phyloP scores from a whole-genome alignment of 768 basidiomycete genomes.

The Phaffia tasmanica region DNA sequence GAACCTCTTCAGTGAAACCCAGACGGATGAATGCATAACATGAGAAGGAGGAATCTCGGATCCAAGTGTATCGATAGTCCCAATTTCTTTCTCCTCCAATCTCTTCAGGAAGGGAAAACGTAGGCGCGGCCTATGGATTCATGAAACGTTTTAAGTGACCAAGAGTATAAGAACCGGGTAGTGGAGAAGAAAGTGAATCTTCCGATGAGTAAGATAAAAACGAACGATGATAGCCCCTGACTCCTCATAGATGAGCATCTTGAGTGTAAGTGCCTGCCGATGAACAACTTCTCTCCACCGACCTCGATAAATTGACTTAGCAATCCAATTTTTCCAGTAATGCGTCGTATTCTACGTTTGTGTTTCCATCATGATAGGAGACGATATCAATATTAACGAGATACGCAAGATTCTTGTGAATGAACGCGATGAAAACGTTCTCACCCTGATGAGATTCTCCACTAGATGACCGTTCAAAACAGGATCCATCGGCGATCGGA shows the following conservation, averaged over 20 bases:
- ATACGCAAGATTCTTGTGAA: too few relatives aligned
- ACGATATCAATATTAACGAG: too few relatives aligned
- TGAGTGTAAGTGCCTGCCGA: constrained; percentile 83
- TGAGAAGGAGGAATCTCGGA: constrained; percentile 82
- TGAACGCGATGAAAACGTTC: not conserved
- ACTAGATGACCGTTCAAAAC: constrained; percentile 43
- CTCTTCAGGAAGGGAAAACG: constrained; percentile 84
- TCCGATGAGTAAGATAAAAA: not conserved
- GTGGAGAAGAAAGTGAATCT: not conserved
- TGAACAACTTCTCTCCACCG: constrained; percentile 94
- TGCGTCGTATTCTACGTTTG: constrained; percentile 13
- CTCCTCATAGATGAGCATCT: constrained; percentile 60
- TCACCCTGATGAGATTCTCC: not conserved
- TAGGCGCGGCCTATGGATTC: constrained; percentile 59
- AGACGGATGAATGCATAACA: constrained; percentile 49
- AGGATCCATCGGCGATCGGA: constrained; percentile 57
- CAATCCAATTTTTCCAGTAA: constrained; percentile 40
- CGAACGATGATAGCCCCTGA: constrained; percentile 62
- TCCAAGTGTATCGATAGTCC: constrained; percentile 43
- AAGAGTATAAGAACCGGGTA: not conserved
- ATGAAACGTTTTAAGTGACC: not conserved
- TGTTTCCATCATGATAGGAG: too few relatives aligned
- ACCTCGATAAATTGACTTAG: constrained; percentile 76
- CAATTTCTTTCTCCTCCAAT: constrained; percentile 69
- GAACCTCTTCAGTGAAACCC: constrained; percentile 77